A percentile compares a stretch with the other conserved stretches of the same genome.
Conservation (phyloP, 495 filamentous ascomycete species). For the Neurospora cerealis region DNA sequence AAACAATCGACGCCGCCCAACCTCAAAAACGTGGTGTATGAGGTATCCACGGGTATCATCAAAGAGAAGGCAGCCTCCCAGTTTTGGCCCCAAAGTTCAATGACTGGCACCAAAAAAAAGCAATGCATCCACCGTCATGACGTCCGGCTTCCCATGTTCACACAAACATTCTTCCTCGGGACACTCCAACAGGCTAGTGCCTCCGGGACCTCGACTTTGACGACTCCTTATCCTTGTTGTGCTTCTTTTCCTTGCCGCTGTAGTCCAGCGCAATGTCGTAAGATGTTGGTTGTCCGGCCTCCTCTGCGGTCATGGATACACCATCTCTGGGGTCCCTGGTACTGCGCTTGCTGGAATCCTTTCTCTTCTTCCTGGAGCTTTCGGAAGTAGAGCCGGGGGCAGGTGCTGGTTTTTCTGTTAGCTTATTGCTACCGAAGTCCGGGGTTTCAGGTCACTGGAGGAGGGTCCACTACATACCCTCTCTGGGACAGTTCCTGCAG, state of each 20-base stretch:
- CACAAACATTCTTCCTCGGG: background rate
- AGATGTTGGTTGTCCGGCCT: constrained; percentile 1
- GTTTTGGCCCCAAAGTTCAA: background rate
- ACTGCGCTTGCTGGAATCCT: constrained; percentile 8
- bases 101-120: background rate
- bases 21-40: background rate
- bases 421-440: background rate
- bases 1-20: background rate
- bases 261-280: constrained; percentile 16
- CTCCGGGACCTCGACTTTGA: background rate
- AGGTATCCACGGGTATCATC: background rate
- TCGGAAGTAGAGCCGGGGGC: constrained; percentile 1
- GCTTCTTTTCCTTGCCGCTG: constrained; percentile 7
- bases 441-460: background rate
- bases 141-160: background rate
- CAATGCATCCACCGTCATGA: background rate
- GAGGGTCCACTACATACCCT: constrained; percentile 14
- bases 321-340: background rate
- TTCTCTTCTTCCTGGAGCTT: constrained; percentile 3
- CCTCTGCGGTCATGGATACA: background rate
- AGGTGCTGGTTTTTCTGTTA: background rate
- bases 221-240: background rate
- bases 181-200: background rate
- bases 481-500: constrained; percentile 29
- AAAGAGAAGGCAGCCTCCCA: background rate